Conservation (phyloP, 2,329 filamentous ascomycete species). For the Penicillium olsonii region DNA sequence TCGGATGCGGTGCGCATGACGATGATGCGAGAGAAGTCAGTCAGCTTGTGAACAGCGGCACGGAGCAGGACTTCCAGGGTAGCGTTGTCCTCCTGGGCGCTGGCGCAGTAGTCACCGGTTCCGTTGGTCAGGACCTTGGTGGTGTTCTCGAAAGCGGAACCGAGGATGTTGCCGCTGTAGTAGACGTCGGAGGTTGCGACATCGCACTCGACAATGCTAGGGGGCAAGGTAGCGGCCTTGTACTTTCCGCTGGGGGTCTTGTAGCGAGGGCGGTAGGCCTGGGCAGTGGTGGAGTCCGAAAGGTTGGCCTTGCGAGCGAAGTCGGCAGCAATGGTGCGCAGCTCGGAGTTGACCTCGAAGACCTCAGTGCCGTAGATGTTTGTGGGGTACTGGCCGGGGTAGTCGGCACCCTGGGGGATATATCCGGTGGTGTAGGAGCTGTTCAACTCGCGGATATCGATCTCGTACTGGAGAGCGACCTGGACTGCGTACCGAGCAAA, state of each 20-base stretch:
- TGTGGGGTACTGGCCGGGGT: conserved; percentile 59
- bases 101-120: conserved; percentile 68
- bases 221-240: conserved; percentile 47
- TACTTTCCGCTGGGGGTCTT: conserved; percentile 34
- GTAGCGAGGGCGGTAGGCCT: conserved; percentile 59
- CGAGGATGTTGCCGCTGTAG: conserved; percentile 63
- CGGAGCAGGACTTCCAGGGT: conserved; percentile 66
- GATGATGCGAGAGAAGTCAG: conserved; percentile 68
- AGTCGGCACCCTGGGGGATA: conserved; percentile 61
- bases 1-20: conserved; percentile 69
- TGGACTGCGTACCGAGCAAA: conserved; percentile 71
- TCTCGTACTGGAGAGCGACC: conserved; percentile 74
- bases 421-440: conserved; percentile 68
- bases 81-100: conserved; percentile 72
- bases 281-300: conserved; percentile 52
- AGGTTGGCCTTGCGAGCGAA: conserved; percentile 57
- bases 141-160: conserved; percentile 66
- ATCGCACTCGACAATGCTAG: conserved; percentile 65
- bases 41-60: conserved; percentile 56
- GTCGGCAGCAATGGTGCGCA: conserved; percentile 55
- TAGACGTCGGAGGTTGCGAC: conserved; percentile 72
- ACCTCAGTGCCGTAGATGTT: conserved; percentile 69
- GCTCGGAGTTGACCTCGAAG: conserved; percentile 63
- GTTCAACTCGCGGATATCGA: conserved; percentile 69
- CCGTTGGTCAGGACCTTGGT: conserved; percentile 68